phyloP scores from a whole-genome alignment of 2,329 filamentous ascomycete genomes.

The Ramularia endophylla region DNA sequence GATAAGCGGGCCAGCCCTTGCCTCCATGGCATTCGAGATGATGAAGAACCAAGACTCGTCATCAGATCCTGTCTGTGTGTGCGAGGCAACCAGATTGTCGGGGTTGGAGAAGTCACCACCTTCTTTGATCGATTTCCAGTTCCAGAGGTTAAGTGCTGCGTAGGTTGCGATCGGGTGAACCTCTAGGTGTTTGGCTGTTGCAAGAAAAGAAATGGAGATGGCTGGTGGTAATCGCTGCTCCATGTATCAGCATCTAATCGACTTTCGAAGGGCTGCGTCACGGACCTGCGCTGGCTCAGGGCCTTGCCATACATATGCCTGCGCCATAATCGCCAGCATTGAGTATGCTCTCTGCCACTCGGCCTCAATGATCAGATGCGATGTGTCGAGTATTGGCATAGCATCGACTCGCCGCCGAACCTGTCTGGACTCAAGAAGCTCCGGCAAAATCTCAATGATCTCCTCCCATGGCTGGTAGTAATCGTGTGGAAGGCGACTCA shows the following conservation, averaged over 20 bases:
- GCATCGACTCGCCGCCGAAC: constrained; percentile 70
- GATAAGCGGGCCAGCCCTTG: constrained; percentile 43
- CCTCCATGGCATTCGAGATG: constrained; percentile 49
- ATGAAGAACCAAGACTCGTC: constrained; percentile 83
- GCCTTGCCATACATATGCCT: constrained; percentile 86
- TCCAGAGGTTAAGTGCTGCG: constrained; percentile 87
- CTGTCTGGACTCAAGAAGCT: constrained; percentile 71
- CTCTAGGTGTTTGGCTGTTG: constrained; percentile 66
- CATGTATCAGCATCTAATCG: constrained; percentile 1
- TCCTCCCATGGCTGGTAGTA: constrained; percentile 95
- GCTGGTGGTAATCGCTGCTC: constrained; percentile 62
- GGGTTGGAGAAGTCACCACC: constrained; percentile 72
- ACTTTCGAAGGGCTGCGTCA: background rate
- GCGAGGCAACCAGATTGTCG: constrained; percentile 77
- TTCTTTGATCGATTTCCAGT: constrained; percentile 82
- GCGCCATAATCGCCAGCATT: constrained; percentile 69
- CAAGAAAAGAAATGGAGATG: constrained; percentile 74
- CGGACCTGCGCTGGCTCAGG: constrained; percentile 55
- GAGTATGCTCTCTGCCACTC: constrained; percentile 88
- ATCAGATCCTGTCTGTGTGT: constrained; percentile 84
- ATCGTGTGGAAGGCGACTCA: constrained; percentile 72
- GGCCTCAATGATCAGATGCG: constrained; percentile 70
- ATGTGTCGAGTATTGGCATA: constrained; percentile 75
- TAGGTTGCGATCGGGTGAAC: constrained; percentile 91
- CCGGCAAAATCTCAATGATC: constrained; percentile 73